These are phyloP conservation scores for Ensete glaucum DNA, from an alignment of 176 grass and related monocot genomes.

Conservation along the genomic window DNA sequence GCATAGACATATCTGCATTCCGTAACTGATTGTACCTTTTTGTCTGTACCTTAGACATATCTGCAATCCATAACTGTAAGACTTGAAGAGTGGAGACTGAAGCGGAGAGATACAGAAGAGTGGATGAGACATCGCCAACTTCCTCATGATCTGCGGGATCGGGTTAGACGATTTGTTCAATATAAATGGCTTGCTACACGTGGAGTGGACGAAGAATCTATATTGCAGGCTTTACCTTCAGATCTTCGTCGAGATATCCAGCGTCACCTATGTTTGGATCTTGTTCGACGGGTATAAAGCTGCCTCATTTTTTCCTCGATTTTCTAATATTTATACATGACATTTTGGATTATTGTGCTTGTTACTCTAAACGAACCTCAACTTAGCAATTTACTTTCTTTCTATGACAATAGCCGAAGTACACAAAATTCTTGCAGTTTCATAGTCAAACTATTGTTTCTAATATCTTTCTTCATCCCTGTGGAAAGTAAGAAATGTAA, in stretches of 20 bases:
- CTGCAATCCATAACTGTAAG: slow-evolving; percentile 15
- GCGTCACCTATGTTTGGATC: slow-evolving; percentile 86
- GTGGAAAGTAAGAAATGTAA: no score
- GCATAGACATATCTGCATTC: not conserved
- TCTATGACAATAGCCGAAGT: no score
- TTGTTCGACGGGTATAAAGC: slow-evolving; percentile 52
- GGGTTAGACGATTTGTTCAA: slow-evolving; percentile 63
- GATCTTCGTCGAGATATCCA: slow-evolving; percentile 89
- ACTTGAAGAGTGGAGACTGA: slow-evolving; percentile 16
- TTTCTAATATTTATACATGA: not conserved
- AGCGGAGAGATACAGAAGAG: slow-evolving; percentile 14
- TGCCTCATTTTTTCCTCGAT: not conserved
- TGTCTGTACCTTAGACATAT: not conserved
- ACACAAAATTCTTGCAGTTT: no score
- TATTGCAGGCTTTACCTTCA: slow-evolving; percentile 67
- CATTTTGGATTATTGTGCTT: no score
- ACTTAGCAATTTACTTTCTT: no score
- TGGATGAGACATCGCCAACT: slow-evolving; percentile 16
- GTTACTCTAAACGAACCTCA: no score
- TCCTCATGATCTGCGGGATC: not conserved
- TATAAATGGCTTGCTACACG: slow-evolving; percentile 89
- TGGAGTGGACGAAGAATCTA: slow-evolving; percentile 85
- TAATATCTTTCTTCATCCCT: no score
- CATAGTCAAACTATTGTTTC: no score
- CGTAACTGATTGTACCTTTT: not conserved